Base-by-base conservation (phyloP, 192 early-diverging fungal genomes). In the Rhizophagus clarus region DNA sequence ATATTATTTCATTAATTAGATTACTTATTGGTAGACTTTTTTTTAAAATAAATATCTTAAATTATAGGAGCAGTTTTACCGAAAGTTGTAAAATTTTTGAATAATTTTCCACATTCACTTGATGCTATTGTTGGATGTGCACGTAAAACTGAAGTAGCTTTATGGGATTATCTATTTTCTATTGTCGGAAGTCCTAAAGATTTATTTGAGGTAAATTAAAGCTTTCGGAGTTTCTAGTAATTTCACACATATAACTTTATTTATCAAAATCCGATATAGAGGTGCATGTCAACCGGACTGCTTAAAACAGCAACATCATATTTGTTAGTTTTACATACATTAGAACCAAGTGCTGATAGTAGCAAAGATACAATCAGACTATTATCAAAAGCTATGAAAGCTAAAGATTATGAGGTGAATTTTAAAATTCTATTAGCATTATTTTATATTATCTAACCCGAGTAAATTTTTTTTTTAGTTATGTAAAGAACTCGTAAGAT, bases 71-170 rank as follows among this genome's bases (percentile, higher is more conserved):
- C 88, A 20, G 84, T 95, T 24, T 81, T 99, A 51, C 90, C 93
- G 20, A 80, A 84, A 17, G 92, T 95, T 3, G 88, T 97, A 15
- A 85, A 86, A 61, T 93, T 98, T 73, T 81, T 99, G 47, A 89
- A 94, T 70, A 84, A 92, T 74, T 99, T 97, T 80, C 87, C 90
- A 6, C 91, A 91, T 73, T 89, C 89, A 61, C 82, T 95, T 51
- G 97, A 98, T 68, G 91, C 96, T 28, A 94, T 99, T 82, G 96
- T 96, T 14, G 93, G 95, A 37, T 98, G 97, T 81, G 97, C 98
- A 8, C 87, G 98, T 75, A 99, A 99, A 82, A 95, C 95, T n/a
- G 98, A 99, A 82, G 92, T 95, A 0, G 89, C 95, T 17, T 86
- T 96, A 49, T 99, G 98, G 98, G 87, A 91, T 24, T 91, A 91